These are phyloP conservation scores for Tuber microsphaerosporum DNA, from an alignment of 495 filamentous ascomycete genomes.

Conservation along the genomic window DNA sequence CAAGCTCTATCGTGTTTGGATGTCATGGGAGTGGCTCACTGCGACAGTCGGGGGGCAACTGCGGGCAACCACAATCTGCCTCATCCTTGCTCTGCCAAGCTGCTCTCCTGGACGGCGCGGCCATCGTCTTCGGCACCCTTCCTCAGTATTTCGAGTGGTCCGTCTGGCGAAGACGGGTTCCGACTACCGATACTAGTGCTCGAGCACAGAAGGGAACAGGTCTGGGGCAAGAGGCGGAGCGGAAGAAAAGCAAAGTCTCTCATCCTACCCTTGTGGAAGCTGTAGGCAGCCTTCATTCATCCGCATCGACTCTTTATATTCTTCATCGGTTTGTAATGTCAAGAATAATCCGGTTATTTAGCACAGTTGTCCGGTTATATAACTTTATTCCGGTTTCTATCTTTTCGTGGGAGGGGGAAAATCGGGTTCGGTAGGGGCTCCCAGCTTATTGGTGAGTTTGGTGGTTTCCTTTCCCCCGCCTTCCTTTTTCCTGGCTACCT, in stretches of 20 bases:
- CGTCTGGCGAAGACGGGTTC: too few relatives aligned
- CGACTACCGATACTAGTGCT: too few relatives aligned
- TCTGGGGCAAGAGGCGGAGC: slow-evolving; percentile 32
- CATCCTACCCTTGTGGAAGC: slow-evolving; percentile 28
- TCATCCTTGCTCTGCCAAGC: too few relatives aligned
- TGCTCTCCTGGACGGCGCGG: too few relatives aligned
- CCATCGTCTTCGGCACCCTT: too few relatives aligned
- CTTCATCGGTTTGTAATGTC: slow-evolving; percentile 33
- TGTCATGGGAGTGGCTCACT: too few relatives aligned
- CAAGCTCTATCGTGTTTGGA: too few relatives aligned
- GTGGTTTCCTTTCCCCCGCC: not conserved
- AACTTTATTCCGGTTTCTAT: not conserved
- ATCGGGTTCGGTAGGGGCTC: not conserved
- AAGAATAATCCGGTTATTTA: slow-evolving; percentile 38
- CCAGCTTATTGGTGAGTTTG: not conserved
- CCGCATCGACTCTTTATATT: slow-evolving; percentile 24
- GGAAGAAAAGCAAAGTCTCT: slow-evolving; percentile 24
- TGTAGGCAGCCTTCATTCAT: slow-evolving; percentile 33
- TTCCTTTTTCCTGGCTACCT: not conserved
- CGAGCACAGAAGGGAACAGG: slow-evolving; percentile 2
- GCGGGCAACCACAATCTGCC: too few relatives aligned
- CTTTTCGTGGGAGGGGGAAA: slow-evolving; percentile 17
- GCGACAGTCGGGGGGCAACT: too few relatives aligned
- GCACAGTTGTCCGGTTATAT: slow-evolving; percentile 29
- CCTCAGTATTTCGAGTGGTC: too few relatives aligned